These are phyloP conservation scores for Mycena pura DNA, from an alignment of 768 basidiomycete species.

Conservation along the genomic window DNA sequence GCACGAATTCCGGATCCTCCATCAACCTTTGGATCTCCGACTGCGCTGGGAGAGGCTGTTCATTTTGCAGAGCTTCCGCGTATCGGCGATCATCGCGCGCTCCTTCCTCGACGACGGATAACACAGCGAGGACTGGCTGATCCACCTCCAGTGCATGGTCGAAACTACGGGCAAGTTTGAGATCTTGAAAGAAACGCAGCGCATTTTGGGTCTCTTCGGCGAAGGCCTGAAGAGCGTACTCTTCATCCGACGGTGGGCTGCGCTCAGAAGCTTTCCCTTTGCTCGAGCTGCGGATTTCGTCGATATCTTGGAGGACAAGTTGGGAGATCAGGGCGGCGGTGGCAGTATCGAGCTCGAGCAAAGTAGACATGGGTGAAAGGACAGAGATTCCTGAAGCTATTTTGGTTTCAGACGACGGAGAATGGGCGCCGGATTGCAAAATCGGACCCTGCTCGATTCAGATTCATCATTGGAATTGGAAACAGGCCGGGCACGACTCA, in stretches of 20 bases:
- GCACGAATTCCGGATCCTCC: conserved; percentile 20
- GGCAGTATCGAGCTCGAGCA: conserved; percentile 38
- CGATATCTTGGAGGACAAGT: conserved; percentile 50
- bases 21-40: conserved; percentile 26
- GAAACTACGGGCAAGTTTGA: conserved; percentile 49
- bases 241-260: conserved; percentile 47
- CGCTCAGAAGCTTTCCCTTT: conserved; percentile 49
- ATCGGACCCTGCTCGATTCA: too few species aligned
- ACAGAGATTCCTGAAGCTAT: too few species aligned
- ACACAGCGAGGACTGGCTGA: conserved; percentile 36
- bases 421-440: too few species aligned
- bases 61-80: conserved; percentile 45
- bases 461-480: too few species aligned
- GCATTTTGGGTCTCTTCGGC: conserved; percentile 40
- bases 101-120: conserved; percentile 41
- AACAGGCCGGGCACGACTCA: too few species aligned
- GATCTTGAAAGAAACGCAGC: conserved; percentile 42
- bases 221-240: conserved; percentile 52
- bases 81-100: conserved; percentile 50
- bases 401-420: too few species aligned
- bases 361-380: conserved; percentile 16
- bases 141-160: conserved; percentile 48
- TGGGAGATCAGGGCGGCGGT: conserved; percentile 49
- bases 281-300: conserved; percentile 35
- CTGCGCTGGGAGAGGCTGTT: conserved; percentile 36